These are phyloP conservation scores for Fimicolochytrium jonesii DNA, from an alignment of 192 early-diverging fungal genomes.

Conservation along the genomic window DNA sequence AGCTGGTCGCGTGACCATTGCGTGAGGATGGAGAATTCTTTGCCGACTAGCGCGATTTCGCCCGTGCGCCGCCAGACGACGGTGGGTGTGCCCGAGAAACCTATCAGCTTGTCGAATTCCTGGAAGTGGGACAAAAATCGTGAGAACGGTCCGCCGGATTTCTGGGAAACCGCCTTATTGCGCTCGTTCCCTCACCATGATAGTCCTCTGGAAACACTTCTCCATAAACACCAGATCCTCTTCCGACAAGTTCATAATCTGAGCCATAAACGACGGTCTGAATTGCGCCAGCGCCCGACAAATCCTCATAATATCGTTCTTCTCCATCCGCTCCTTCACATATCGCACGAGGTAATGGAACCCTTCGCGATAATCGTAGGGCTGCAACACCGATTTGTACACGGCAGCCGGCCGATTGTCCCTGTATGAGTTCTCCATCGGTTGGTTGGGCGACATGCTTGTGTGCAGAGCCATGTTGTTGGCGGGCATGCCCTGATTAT, in stretches of 20 bases:
- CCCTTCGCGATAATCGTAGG: conserved; percentile 89
- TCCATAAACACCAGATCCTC: conserved; percentile 96
- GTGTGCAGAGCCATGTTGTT: neutral
- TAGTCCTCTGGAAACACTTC: conserved; percentile 89
- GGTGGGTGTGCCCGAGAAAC: conserved; percentile 90
- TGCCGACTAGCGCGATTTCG: conserved; percentile 92
- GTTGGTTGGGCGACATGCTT: conserved; percentile 4
- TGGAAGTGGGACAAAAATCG: conserved; percentile 18
- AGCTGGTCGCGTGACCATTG: conserved; percentile 85
- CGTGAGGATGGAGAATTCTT: conserved; percentile 92
- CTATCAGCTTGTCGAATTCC: conserved; percentile 96
- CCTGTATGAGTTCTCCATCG: neutral
- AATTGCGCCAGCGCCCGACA: conserved; percentile 84
- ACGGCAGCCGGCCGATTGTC: conserved; percentile 55
- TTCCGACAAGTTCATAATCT: conserved; percentile 89
- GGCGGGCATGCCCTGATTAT: neutral
- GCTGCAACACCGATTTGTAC: conserved; percentile 73
- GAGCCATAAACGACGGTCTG: conserved; percentile 87
- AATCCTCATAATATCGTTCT: conserved; percentile 83
- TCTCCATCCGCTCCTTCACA: conserved; percentile 79
- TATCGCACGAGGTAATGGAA: conserved; percentile 87
- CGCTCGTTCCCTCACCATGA: conserved; percentile 53
- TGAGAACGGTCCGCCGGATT: neutral
- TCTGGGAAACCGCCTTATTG: neutral
- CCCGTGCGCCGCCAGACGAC: conserved; percentile 97